Evolutionary conservation across 2,329 filamentous ascomycete genomes (phyloP), one percentile per base, ranked within the genome.

Genomic region (Fusarium concolor): DNA sequence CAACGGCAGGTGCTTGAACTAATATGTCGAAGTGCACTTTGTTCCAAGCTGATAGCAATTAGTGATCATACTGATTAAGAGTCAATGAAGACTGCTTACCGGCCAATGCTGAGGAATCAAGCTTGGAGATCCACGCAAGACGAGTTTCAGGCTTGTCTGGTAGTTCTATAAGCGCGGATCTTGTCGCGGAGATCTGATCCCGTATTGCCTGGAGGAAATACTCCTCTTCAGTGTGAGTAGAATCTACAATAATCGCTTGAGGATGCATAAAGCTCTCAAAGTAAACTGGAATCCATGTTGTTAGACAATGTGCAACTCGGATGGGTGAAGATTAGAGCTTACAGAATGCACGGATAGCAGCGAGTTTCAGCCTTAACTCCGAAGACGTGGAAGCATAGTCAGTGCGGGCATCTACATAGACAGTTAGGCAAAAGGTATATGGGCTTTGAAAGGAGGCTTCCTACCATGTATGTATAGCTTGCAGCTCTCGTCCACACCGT

Each of bases 21-120:
- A 97, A 78, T 53, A 99, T 92, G 68, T 98, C 93, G 64, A 98
- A 84, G 37, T 85, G 88, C 7, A 92, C 83, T 45, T 88, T 86
- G 76, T 95, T 90, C 94, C 94, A 97, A 33, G 87, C 91, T 90
- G 24, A 46, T 41, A 26, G 46, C 7, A 24, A 55, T 73, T 44
- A 61, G 64, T 76, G 50, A 66, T 62, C 6, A 17, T 41, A 26
- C 5, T n/a, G 5, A 18, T 59, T 31, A 45, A 67, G 75, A 76
- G 71, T 17, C 12, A 12, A 37, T 28, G 11, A 17, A n/a, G 29
- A 9, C 2, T 42, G 51, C 70, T 54, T 83, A 91, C 90, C 85
- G 69, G 82, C 85, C 58, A 97, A 80, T 29, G 93, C 89, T 18
- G 84, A 81, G 62, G 90, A 87, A 74, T 97, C 93, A 14, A 98